Evolutionary conservation across 805 yeast genomes (phyloP).

Genomic region (Wickerhamiella slavikovae): DNA sequence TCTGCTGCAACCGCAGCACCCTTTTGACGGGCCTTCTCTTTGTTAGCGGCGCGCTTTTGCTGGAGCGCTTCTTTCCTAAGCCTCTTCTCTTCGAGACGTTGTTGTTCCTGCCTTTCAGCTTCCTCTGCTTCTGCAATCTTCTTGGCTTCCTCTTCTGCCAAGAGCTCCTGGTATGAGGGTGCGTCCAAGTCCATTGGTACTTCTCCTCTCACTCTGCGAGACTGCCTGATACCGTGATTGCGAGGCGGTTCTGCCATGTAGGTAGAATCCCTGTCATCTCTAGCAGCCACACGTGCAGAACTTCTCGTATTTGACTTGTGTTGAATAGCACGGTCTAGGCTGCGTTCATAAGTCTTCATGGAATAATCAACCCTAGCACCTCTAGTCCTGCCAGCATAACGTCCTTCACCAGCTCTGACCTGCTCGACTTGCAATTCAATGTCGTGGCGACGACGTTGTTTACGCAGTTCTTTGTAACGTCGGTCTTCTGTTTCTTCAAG

Average conservation of each 20-base stretch:
- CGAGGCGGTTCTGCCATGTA: slow-evolving; percentile 1
- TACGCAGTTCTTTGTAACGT: slow-evolving; percentile 4
- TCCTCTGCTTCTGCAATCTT: neutral
- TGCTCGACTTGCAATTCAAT: slow-evolving; percentile 8
- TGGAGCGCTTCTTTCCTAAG: neutral
- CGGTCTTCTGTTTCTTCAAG: slow-evolving; percentile 10
- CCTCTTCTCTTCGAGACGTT: neutral
- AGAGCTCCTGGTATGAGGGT: neutral
- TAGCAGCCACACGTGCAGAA: neutral
- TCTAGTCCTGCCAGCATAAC: slow-evolving; percentile 16
- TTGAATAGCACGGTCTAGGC: neutral
- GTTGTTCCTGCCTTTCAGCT: neutral
- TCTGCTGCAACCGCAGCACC: no score
- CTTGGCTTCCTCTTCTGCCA: neutral
- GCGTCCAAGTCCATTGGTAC: neutral
- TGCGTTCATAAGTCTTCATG: slow-evolving; percentile 3
- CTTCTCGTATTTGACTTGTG: neutral
- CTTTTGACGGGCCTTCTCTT: neutral
- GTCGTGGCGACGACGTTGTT: slow-evolving; percentile 7
- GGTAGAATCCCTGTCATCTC: no score
- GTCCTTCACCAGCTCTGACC: slow-evolving; percentile 14
- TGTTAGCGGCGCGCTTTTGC: neutral
- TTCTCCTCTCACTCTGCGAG: slow-evolving; percentile 3
- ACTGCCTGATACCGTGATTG: slow-evolving; percentile 2
- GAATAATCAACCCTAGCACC: slow-evolving; percentile 11